Base-by-base conservation (phyloP, 768 basidiomycete genomes). In the Rhodosporidiobolus odoratus region DNA sequence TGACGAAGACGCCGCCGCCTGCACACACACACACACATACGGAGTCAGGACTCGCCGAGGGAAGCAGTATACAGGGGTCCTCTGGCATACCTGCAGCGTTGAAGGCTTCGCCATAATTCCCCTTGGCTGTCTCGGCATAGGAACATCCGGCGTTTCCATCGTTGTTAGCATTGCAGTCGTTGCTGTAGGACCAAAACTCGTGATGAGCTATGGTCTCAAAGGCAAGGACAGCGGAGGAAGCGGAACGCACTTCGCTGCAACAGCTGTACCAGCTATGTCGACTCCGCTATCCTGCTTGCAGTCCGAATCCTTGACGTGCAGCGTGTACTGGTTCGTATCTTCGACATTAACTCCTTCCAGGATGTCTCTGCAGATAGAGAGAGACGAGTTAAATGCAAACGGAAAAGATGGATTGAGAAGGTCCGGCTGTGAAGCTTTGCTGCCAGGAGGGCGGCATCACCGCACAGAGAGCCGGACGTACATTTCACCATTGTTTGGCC, bases 401-500 rank as follows among this genome's bases (percentile, higher is more conserved):
- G 27, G 47, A 2, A 17, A 6, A 47, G 1, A 34, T 43, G n/a
- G 4, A 16, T 30, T 54, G 34, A 17, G 27, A 56, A 54, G 53
- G 17, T 23, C 38, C 19, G 37, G 30, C 15, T 23, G 4, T 9
- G 32, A 35, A 61, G 32, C 13, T 13, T 9, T 7, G 7, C 1
- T 19, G 19, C 19, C 5, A 34, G 17, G 10, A 40, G 5, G 47
- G 4, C 4, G 34, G 25, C n/a, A n/a, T n/a, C n/a, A n/a, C n/a
- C n/a, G n/a, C n/a, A n/a, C n/a, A n/a, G 52, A 15, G 23, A 50
- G 17, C 7, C 1, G 32, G 19, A 58, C 65, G 47, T 5, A 57
- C 69, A 71, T 71, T 48, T 71, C 69, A 4, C 69, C 69, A 15
- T 52, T 52, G 17, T n/a, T 30, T 0, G 69, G 69, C 69, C 69